Percentiles rank a stretch among this genome's conserved stretches.
Evolutionary conservation across 2,329 filamentous ascomycete genomes (phyloP).

Genomic region (Escovopsis sp.): DNA sequence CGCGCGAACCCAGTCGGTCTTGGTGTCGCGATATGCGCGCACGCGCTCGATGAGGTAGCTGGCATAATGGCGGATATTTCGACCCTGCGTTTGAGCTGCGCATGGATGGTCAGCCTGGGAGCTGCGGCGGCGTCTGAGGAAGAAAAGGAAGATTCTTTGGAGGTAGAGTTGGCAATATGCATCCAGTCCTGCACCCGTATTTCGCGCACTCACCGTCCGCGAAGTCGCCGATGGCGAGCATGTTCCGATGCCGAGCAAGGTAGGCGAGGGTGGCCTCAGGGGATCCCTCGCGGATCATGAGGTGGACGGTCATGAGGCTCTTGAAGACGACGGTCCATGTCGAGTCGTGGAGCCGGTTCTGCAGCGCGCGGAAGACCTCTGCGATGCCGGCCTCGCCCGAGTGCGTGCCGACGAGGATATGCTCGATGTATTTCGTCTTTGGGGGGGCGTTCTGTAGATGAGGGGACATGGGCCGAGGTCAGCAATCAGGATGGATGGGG

Average conservation of each 20-base stretch:
- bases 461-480: neutral
- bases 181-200: too few species aligned
- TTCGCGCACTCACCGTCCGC: conserved; percentile 60
- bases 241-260: conserved; percentile 65
- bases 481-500: conserved; percentile 2
- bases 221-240: conserved; percentile 78
- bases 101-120: neutral
- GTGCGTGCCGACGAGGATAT: conserved; percentile 89
- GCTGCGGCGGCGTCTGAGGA: too few species aligned
- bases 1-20: conserved; percentile 75
- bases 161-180: too few species aligned
- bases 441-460: conserved; percentile 65
- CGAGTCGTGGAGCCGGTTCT: conserved; percentile 78
- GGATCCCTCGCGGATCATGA: conserved; percentile 94
- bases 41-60: conserved; percentile 75
- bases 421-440: conserved; percentile 98
- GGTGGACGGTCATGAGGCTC: conserved; percentile 81
- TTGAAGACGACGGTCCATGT: conserved; percentile 99
- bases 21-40: conserved; percentile 67
- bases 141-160: too few species aligned
- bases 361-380: conserved; percentile 86
- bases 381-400: conserved; percentile 87
- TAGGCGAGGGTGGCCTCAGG: conserved; percentile 77
- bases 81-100: conserved; percentile 79
- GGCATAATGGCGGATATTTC: conserved; percentile 85